Conservation (phyloP, 2,329 filamentous ascomycete genomes). For the Phaeophleospora eucalypticola region DNA sequence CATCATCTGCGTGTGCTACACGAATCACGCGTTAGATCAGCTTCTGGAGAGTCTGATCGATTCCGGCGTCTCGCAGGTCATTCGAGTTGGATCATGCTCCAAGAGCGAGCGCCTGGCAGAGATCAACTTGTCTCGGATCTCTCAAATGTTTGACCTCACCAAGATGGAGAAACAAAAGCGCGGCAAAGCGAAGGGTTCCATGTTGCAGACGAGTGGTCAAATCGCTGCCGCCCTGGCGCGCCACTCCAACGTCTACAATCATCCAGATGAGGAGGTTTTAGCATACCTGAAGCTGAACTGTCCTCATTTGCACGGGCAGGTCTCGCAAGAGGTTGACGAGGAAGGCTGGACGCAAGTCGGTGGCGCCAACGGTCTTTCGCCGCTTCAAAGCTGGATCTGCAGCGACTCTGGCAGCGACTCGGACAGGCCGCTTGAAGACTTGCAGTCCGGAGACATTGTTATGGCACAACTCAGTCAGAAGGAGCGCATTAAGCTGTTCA, state of each 20-base stretch:
- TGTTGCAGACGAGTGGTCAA: conserved; percentile 17
- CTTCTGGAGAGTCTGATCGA: conserved; percentile 58
- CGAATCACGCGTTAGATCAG: conserved; percentile 54
- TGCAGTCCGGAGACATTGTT: background rate
- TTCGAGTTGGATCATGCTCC: conserved; percentile 59
- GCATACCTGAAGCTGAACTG: conserved; percentile 17
- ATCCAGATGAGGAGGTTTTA: conserved; percentile 1
- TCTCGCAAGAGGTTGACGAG: conserved; percentile 24
- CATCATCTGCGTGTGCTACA: conserved; percentile 47
- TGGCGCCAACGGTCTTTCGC: background rate
- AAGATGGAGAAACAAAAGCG: conserved; percentile 36
- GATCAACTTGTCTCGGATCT: too few relatives aligned
- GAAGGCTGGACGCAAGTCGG: conserved; percentile 19
- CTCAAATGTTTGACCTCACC: too few relatives aligned
- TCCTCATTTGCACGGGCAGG: conserved; percentile 17
- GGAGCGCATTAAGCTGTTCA: conserved; percentile 7
- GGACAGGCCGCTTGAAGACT: conserved; percentile 2
- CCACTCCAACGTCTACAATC: background rate
- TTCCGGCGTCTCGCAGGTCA: conserved; percentile 50
- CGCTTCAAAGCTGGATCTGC: conserved; percentile 12
- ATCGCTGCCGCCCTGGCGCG: conserved; percentile 17
- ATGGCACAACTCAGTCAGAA: conserved; percentile 1
- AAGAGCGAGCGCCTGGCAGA: conserved; percentile 51
- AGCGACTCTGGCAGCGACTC: background rate
- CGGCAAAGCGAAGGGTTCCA: conserved; percentile 22